Percentiles rank a stretch among this genome's conserved stretches.
These are phyloP conservation scores for Naganishia albida DNA, from an alignment of 1,284 basidiomycete species.

Conservation along the genomic window DNA sequence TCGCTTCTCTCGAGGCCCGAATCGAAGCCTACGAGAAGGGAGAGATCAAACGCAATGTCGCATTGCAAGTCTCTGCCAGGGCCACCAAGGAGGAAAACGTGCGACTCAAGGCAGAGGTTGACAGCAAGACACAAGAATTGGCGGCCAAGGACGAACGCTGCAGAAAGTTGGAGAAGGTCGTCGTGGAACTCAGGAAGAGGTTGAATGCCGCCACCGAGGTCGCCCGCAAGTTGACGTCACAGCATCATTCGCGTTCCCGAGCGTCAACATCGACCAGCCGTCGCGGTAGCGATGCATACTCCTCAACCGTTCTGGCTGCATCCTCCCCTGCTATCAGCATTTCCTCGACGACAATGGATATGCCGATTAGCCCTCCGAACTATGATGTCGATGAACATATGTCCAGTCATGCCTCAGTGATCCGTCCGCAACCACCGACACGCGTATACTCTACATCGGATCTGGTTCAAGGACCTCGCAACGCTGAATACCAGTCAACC, in stretches of 20 bases:
- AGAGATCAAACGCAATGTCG: constrained; percentile 83
- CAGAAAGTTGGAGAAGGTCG: constrained; percentile 34
- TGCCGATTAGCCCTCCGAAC: constrained; percentile 19
- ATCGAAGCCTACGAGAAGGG: constrained; percentile 84
- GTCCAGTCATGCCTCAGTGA: neutral
- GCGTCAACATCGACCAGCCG: constrained; percentile 7
- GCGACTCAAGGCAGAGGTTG: constrained; percentile 67
- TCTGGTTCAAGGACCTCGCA: neutral
- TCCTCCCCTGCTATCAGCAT: constrained; percentile 5
- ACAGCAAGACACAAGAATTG: constrained; percentile 48
- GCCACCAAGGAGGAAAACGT: constrained; percentile 82
- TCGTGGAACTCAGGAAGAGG: constrained; percentile 35
- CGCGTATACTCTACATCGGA: neutral
- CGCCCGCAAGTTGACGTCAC: constrained; percentile 11
- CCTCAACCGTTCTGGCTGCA: neutral
- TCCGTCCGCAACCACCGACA: neutral
- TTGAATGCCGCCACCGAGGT: constrained; percentile 25
- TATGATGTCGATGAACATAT: constrained; percentile 1
- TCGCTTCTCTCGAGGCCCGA: constrained; percentile 84
- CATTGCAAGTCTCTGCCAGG: constrained; percentile 79
- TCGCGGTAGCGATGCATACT: constrained; percentile 22
- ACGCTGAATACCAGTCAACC: constrained; percentile 8
- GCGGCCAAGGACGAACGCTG: constrained; percentile 48
- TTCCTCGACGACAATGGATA: constrained; percentile 1
- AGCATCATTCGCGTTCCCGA: neutral